A percentile compares a stretch with the other conserved stretches of the same genome.
These are phyloP conservation scores for Nyssa sinensis DNA, from an alignment of 148 eudicot species.

Conservation along the genomic window DNA sequence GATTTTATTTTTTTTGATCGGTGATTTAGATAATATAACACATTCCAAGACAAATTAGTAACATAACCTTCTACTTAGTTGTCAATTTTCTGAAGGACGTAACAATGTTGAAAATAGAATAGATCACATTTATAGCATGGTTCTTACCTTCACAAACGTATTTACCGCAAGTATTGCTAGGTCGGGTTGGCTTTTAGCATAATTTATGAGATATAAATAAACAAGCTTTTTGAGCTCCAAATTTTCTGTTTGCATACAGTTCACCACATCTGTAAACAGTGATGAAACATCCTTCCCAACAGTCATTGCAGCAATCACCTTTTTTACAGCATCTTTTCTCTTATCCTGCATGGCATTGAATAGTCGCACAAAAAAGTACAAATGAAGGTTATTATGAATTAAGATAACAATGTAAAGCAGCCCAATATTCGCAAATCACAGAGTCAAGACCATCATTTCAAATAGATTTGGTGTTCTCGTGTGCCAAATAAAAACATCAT, in stretches of 20 bases:
- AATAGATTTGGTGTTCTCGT: neutral
- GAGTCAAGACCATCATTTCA: neutral
- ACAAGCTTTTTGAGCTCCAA: constrained; percentile 98
- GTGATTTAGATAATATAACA: too few relatives aligned
- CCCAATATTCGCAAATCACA: neutral
- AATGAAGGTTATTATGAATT: neutral
- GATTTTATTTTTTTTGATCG: neutral
- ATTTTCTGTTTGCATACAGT: constrained; percentile 98
- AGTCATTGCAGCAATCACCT: constrained; percentile 99
- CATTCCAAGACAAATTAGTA: neutral
- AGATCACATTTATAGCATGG: constrained; percentile 1
- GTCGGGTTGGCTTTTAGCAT: constrained; percentile 99
- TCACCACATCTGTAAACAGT: constrained; percentile 95
- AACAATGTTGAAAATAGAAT: neutral
- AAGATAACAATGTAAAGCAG: neutral
- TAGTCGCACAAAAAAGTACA: constrained; percentile 1
- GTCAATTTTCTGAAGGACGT: neutral
- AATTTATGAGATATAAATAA: constrained; percentile 90
- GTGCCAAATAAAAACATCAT: neutral
- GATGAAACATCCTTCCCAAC: constrained; percentile 99
- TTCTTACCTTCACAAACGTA: constrained; percentile 92
- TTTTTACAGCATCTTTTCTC: constrained; percentile 98
- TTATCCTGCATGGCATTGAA: constrained; percentile 60
- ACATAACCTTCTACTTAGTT: neutral
- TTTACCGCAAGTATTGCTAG: constrained; percentile 97